phyloP scores from a whole-genome alignment of 352 stramenopile genomes.

The Pythium graminicola region DNA sequence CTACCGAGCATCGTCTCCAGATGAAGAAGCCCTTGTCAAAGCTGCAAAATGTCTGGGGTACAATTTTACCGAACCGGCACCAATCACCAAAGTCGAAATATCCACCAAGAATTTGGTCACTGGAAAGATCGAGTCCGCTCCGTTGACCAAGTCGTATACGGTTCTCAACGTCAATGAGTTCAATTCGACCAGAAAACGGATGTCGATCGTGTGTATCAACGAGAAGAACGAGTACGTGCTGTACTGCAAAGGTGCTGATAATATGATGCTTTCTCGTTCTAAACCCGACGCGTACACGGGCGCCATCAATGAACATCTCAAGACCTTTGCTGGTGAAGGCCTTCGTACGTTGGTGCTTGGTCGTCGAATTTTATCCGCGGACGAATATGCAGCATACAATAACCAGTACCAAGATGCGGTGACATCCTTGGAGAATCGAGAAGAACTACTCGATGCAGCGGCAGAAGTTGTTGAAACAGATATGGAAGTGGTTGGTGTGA shows the following conservation, averaged over 20 bases:
- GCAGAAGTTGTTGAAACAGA: conserved; percentile 80
- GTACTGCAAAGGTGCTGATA: conserved; percentile 81
- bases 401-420: conserved; percentile 43
- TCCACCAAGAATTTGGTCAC: conserved; percentile 29
- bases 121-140: conserved; percentile 10
- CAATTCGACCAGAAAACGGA: conserved; percentile 94
- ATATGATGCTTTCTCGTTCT: conserved; percentile 70
- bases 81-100: conserved; percentile 45
- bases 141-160: conserved; percentile 28
- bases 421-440: conserved; percentile 42
- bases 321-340: conserved; percentile 64
- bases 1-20: conserved; percentile 74
- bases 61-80: conserved; percentile 45
- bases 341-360: conserved; percentile 76
- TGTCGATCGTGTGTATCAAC: conserved; percentile 92
- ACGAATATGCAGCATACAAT: conserved; percentile 59
- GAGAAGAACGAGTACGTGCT: conserved; percentile 40
- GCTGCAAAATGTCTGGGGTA: conserved; percentile 61
- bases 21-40: conserved; percentile 73
- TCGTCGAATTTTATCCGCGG: conserved; percentile 32
- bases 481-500: conserved; percentile 83
- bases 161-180: conserved; percentile 84
- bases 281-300: conserved; percentile 14
- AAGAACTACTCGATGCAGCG: conserved; percentile 48
- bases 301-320: conserved; percentile 40